Base-by-base conservation (phyloP, 805 yeast genomes). In the Hanseniaspora pseudoguilliermondii region DNA sequence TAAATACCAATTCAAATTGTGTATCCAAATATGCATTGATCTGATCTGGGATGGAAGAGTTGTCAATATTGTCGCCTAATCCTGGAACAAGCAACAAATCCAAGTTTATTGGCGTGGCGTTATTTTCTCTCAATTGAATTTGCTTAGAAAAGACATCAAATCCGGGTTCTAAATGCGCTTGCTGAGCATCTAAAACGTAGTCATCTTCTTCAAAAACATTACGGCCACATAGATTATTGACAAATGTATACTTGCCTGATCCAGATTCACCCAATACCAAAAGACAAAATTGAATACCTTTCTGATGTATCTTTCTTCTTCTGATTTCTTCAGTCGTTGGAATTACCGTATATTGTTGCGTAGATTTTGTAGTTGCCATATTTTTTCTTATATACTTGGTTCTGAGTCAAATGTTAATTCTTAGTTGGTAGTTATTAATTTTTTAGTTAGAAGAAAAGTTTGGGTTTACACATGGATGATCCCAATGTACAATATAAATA, bases 231-330 rank as follows among this genome's bases (percentile, higher is more conserved):
- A 86, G 71, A 54, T 84, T 77, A 68, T 83, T 83, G 65, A 86
- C 70, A 64, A 86, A 85, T 1, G 90, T 78, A 32, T 84, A 76
- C 63, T 85, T 82, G 2, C 95, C 95, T 7, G 83, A 74, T 2
- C 90, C 90, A 65, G 80, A 76, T 58, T 80, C 80, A 4, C 95
- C 95, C 53, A 80, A 77, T 18, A 84, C 79, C 76, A 86, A 75
- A 57, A 86, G 67, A 20, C 85, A 79, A 63, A 86, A 79, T 59
- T 78, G 79, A 58, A 80, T 73, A 9, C 83, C 83, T 64, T 77
- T 76, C 62, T 78, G 81, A 56, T 82, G 78, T 63, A 78, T 80
- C 65, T 81, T 84, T 56, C 82, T 75, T 60, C 83, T 73, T 54
- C 83, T 73, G 57, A 79, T 65, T 55, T 69, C 73, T 53, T 70